Conservation (phyloP, 2,329 filamentous ascomycete species). For the Colletotrichum coccodes region DNA sequence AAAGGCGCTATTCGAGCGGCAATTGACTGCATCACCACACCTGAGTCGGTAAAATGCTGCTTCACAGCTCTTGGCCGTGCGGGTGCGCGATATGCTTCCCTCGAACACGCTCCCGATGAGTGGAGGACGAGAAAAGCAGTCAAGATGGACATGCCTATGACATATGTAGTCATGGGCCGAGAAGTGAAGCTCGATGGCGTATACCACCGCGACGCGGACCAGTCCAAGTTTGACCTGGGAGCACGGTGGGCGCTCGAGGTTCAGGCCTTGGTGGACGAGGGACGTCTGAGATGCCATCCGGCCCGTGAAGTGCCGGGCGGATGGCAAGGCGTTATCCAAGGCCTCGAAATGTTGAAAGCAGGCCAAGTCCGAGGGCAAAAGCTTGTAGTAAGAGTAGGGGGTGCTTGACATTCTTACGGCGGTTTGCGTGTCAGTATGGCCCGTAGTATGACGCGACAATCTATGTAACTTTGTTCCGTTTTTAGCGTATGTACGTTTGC, state of each 20-base stretch:
- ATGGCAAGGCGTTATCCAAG: neutral
- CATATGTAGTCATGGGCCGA: conserved; percentile 30
- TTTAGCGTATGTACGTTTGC: no score
- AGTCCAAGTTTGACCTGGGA: conserved; percentile 5
- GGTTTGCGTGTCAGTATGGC: no score
- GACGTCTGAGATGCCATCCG: conserved; percentile 7
- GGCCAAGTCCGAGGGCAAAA: conserved; percentile 4
- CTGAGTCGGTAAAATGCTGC: conserved; percentile 33
- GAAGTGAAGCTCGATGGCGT: neutral
- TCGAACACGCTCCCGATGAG: conserved; percentile 36
- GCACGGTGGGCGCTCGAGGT: conserved; percentile 27
- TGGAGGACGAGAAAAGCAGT: conserved; percentile 39
- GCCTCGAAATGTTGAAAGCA: neutral
- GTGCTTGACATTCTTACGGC: neutral
- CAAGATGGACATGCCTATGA: conserved; percentile 36
- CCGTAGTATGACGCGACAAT: no score
- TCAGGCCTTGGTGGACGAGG: conserved; percentile 19
- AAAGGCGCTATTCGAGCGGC: neutral
- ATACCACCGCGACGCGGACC: neutral
- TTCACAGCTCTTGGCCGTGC: conserved; percentile 39
- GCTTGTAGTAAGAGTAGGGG: neutral
- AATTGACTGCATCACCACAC: conserved; percentile 4
- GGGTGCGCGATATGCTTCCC: conserved; percentile 44
- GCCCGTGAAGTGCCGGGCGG: conserved; percentile 2
- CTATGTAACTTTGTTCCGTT: no score